Evolutionary conservation across 345 rosid species (phyloP).

Genomic region (Psidium friedrichsthalianum): DNA sequence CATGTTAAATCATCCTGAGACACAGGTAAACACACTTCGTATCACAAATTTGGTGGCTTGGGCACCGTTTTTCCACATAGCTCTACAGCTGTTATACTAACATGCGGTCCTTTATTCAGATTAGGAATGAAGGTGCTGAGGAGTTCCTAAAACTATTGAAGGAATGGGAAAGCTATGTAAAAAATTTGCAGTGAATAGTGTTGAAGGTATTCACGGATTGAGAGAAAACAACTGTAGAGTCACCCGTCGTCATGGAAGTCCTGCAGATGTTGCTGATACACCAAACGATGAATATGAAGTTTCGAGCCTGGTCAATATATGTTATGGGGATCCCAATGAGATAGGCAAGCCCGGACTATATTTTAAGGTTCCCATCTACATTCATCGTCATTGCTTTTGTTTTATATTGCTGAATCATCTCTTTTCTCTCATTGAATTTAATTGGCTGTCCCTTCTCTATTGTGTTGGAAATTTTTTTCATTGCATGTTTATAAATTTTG

Average conservation of each 20-base stretch:
- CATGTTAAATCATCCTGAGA: conserved; percentile 72
- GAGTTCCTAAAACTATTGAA: conserved; percentile 75
- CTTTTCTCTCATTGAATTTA: background rate
- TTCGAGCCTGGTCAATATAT: conserved; percentile 55
- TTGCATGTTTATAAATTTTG: background rate
- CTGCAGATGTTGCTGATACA: conserved; percentile 21
- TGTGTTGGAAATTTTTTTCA: background rate
- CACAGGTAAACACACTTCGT: conserved; percentile 38
- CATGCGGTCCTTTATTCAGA: conserved; percentile 25
- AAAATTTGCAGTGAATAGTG: conserved; percentile 21
- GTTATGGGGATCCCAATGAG: conserved; percentile 69
- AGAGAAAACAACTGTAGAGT: conserved; percentile 13
- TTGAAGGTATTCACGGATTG: conserved; percentile 2
- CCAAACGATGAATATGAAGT: conserved; percentile 62
- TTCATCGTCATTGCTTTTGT: background rate
- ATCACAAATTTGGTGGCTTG: background rate
- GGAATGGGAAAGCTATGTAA: conserved; percentile 84
- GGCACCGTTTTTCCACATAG: background rate
- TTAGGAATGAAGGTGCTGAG: conserved; percentile 79
- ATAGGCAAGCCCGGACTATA: conserved; percentile 55
- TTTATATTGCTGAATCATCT: background rate
- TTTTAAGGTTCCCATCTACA: conserved; percentile 48
- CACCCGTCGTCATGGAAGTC: conserved; percentile 9
- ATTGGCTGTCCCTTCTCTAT: no score
- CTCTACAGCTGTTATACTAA: background rate